Evolutionary conservation across 305 asterid genomes (phyloP).

Genomic region (Stenogyne calaminthoides): DNA sequence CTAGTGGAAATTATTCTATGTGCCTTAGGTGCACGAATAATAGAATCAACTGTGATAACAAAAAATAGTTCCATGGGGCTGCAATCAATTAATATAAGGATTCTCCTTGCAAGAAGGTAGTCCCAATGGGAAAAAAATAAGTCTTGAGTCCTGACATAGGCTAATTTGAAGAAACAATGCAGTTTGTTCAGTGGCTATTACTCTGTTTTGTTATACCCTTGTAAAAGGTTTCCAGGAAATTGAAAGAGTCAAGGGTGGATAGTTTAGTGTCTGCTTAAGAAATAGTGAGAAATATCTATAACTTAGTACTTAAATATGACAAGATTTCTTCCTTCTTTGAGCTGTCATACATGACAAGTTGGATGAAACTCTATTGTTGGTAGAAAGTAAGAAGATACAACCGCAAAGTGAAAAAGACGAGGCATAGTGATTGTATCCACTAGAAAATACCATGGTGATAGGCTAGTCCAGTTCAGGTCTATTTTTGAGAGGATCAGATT

Average conservation of each 20-base stretch:
- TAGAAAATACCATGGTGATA: not conserved
- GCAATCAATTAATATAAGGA: not conserved
- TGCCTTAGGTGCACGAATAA: constrained; percentile 6
- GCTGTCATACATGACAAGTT: not conserved
- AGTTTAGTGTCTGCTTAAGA: not conserved
- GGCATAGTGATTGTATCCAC: not conserved
- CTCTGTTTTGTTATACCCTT: not conserved
- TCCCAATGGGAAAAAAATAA: not conserved
- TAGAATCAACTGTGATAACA: not conserved
- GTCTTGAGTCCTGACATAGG: not conserved
- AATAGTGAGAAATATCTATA: not conserved
- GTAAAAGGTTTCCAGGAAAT: not conserved
- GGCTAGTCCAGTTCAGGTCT: too few relatives aligned
- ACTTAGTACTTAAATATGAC: too few relatives aligned
- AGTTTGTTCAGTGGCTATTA: not conserved
- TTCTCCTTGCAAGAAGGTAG: not conserved
- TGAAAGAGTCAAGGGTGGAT: not conserved
- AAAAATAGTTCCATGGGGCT: not conserved
- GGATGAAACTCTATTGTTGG: not conserved
- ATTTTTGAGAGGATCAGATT: too few relatives aligned
- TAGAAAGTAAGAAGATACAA: not conserved
- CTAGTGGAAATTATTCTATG: not conserved
- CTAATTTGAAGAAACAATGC: not conserved
- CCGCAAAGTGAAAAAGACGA: not conserved
- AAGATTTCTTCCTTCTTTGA: not conserved